Conservation (phyloP, 108 stramenopile species). For the Cyclotella cryptica region DNA sequence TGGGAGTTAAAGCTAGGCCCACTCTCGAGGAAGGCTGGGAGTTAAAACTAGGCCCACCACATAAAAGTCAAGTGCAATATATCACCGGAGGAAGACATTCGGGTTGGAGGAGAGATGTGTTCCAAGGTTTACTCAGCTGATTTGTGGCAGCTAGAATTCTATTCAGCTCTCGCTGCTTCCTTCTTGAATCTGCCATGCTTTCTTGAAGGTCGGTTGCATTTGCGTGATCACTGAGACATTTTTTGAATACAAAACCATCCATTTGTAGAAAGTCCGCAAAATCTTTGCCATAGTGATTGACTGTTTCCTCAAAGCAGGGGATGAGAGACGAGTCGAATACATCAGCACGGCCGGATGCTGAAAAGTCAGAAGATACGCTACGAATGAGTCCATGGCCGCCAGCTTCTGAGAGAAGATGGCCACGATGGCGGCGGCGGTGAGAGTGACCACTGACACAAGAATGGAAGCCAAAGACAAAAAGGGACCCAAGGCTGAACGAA, state of each 20-base stretch:
- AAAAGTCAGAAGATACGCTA: slow-evolving; percentile 16
- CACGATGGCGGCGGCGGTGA: slow-evolving; percentile 5
- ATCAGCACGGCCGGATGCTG: slow-evolving; percentile 5
- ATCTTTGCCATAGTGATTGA: slow-evolving; percentile 20
- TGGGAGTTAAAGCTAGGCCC: too few relatives aligned
- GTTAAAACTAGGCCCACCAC: too few relatives aligned
- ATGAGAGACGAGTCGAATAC: slow-evolving; percentile 39
- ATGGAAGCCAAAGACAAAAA: not conserved
- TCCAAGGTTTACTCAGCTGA: slow-evolving; percentile 20
- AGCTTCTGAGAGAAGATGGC: not conserved
- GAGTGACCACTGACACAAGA: not conserved
- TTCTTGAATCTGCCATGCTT: not conserved
- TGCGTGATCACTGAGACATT: not conserved
- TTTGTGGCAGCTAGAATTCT: slow-evolving; percentile 30
- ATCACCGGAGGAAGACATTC: too few relatives aligned
- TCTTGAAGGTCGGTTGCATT: not conserved
- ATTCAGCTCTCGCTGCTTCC: slow-evolving; percentile 9
- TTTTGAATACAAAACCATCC: slow-evolving; percentile 35
- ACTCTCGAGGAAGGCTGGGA: too few relatives aligned
- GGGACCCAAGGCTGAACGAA: too few relatives aligned
- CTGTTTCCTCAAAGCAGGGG: slow-evolving; percentile 25
- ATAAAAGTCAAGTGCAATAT: too few relatives aligned
- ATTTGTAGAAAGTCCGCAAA: slow-evolving; percentile 25
- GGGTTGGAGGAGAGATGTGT: too few relatives aligned
- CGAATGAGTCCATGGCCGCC: not conserved